Evolutionary conservation across 371 early-diverging fungal genomes (phyloP), one percentile per base, ranked within the genome.

Genomic region (Syncephalis plumigaleata): DNA sequence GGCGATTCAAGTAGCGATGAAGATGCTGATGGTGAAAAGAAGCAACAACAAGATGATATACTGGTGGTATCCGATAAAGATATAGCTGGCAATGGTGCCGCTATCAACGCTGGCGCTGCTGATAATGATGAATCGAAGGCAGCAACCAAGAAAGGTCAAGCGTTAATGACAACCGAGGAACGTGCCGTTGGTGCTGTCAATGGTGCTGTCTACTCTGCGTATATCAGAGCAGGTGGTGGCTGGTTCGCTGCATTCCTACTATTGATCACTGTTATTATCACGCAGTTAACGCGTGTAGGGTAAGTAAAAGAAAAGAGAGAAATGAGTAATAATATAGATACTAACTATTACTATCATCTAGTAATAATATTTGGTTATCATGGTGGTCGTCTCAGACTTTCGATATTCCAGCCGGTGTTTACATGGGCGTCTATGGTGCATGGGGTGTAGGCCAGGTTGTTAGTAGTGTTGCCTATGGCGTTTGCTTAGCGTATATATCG

Each of bases 11-110:
- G 15, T 0, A 53, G 51, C 2, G 9, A 16, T 31, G 46, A 55
- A 45, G 46, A 49, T 9, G 63, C 49, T 50, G 58, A 50, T 16
- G n/a, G n/a, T n/a, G n/a, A n/a, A n/a, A n/a, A n/a, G n/a, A n/a
- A n/a, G n/a, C 20, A 60, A 71, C 8, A 71, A 81, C 0, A 94
- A 94, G 4, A 44, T 58, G n/a, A 67, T 93, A n/a, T n/a, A n/a
- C n/a, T n/a, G n/a, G n/a, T n/a, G n/a, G n/a, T n/a, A n/a, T n/a
- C n/a, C n/a, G n/a, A n/a, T n/a, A n/a, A n/a, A n/a, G n/a, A n/a
- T n/a, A n/a, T n/a, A n/a, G n/a, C n/a, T n/a, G n/a, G n/a, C n/a
- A n/a, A n/a, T n/a, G n/a, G n/a, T n/a, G n/a, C n/a, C n/a, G n/a
- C n/a, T n/a, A n/a, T n/a, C n/a, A n/a, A n/a, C n/a, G n/a, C n/a